Base-by-base conservation (phyloP, 2,329 filamentous ascomycete species). In the Paraconiothyrium brasiliense region DNA sequence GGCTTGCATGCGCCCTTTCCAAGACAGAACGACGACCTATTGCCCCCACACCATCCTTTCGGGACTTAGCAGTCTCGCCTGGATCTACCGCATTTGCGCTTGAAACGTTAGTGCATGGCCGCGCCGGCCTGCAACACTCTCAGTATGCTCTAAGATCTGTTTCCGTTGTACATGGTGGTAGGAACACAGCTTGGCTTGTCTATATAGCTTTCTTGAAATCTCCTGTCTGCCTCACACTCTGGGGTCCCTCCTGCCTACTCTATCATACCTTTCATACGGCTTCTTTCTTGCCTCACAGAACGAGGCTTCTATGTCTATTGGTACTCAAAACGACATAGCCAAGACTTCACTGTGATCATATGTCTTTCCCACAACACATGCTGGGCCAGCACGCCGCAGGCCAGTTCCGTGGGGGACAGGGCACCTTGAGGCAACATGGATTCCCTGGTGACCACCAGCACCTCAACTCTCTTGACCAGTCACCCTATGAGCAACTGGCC, bases 401-500 rank as follows among this genome's bases (percentile, higher is more conserved):
- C 16, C 60, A 51, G 30, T 41, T 16, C 8, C 50, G 39, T 41
- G 30, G 49, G 27, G 43, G 10, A 16, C 48, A 54, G 22, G 14
- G 57, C 43, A n/a, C 30, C 16, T 14, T 47, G 30, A 41, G 50
- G 39, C 60, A 56, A 4, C 27, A 32, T 32, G 46, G 24, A 16
- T 46, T 62, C 11, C 30, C 27, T 46, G 37, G 24, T 52, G n/a
- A 37, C 34, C 54, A 47, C 32, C 54, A 32, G 22, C 34, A 51
- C 13, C 22, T 41, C n/a, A 10, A 30, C 14, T 27, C 32, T 3
- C 13, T 3, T 44, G 48, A 58, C 35, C 13, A n/a, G 16, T 24
- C 16, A 7, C 34, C 34, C 35, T 61, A 69, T 22, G 72, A 73
- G 5, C 65, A 72, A 49, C 41, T 76, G 9, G 64, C 67, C 4